These are phyloP conservation scores for Herpetomonas muscarum DNA, from an alignment of 208 protist genomes.

Conservation along the genomic window DNA sequence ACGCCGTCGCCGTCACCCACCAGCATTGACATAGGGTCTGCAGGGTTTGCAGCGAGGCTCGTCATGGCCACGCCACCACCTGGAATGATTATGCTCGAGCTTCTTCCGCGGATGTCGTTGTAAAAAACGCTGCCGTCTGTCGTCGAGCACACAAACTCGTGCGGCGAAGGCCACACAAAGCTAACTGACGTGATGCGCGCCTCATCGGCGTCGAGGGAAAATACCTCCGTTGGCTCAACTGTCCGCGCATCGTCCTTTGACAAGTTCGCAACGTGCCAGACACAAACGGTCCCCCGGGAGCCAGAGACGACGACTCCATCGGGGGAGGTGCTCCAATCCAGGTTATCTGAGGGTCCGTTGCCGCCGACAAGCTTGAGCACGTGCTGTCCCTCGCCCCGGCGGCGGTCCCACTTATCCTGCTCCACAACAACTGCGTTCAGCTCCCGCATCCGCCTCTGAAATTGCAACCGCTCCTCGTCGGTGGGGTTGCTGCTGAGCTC, in stretches of 20 bases:
- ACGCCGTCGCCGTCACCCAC: slow-evolving; percentile 51
- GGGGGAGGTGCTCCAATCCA: slow-evolving; percentile 70
- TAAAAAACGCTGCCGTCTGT: slow-evolving; percentile 46
- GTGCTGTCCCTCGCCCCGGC: slow-evolving; percentile 79
- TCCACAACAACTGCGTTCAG: slow-evolving; percentile 64
- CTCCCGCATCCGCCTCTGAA: slow-evolving; percentile 75
- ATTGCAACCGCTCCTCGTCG: slow-evolving; percentile 72
- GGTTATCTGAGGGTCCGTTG: slow-evolving; percentile 46
- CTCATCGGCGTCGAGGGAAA: slow-evolving; percentile 48
- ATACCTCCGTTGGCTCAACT: slow-evolving; percentile 38
- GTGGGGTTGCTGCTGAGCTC: slow-evolving; percentile 62
- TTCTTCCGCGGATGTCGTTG: slow-evolving; percentile 39
- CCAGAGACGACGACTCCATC: slow-evolving; percentile 66
- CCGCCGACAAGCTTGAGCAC: slow-evolving; percentile 61
- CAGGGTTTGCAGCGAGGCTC: slow-evolving; percentile 43
- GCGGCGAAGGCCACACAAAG: slow-evolving; percentile 61
- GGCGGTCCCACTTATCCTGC: slow-evolving; percentile 83
- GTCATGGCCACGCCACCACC: slow-evolving; percentile 30
- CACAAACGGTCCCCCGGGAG: slow-evolving; percentile 47
- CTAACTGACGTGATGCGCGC: slow-evolving; percentile 45
- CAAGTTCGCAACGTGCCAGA: slow-evolving; percentile 72
- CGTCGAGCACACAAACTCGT: slow-evolving; percentile 36
- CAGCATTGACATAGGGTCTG: slow-evolving; percentile 52
- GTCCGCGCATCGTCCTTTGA: slow-evolving; percentile 60
- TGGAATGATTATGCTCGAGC: slow-evolving; percentile 48